Evolutionary conservation across 2,329 filamentous ascomycete species (phyloP).

Genomic region (Cladosporium sp.): DNA sequence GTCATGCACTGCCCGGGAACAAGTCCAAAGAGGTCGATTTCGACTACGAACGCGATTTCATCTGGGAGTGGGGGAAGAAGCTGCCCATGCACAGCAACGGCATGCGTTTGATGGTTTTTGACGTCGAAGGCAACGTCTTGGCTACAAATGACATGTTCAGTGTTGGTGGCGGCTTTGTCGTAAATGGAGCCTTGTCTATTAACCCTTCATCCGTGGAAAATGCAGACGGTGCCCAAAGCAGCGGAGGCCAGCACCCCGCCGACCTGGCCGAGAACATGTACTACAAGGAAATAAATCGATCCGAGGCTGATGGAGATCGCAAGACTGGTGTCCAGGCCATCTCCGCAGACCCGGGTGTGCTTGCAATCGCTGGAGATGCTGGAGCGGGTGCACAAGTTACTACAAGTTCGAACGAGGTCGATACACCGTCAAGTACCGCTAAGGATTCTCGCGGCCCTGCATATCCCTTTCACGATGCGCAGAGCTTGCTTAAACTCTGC

Average conservation of each 20-base stretch:
- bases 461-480: constrained; percentile 47
- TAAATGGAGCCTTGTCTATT: constrained; percentile 48
- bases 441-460: constrained; percentile 32
- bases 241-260: constrained; percentile 36
- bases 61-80: constrained; percentile 51
- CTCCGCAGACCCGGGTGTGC: constrained; percentile 19
- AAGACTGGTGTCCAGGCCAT: constrained; percentile 44
- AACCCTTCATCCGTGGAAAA: constrained; percentile 17
- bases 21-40: constrained; percentile 47
- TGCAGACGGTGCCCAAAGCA: constrained; percentile 24
- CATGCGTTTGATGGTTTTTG: constrained; percentile 51
- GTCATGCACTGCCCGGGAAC: constrained; percentile 37
- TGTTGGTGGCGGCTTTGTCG: constrained; percentile 51
- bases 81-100: constrained; percentile 51
- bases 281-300: constrained; percentile 49
- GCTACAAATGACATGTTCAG: constrained; percentile 51
- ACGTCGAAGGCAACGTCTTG: constrained; percentile 43
- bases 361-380: neutral
- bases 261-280: constrained; percentile 51
- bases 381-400: neutral
- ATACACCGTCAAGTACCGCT: constrained; percentile 7
- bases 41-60: constrained; percentile 47
- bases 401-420: neutral
- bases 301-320: constrained; percentile 45
- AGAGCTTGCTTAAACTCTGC: constrained; percentile 45